phyloP scores from a whole-genome alignment of 1,284 basidiomycete species.

The Ceratobasidium sp. region DNA sequence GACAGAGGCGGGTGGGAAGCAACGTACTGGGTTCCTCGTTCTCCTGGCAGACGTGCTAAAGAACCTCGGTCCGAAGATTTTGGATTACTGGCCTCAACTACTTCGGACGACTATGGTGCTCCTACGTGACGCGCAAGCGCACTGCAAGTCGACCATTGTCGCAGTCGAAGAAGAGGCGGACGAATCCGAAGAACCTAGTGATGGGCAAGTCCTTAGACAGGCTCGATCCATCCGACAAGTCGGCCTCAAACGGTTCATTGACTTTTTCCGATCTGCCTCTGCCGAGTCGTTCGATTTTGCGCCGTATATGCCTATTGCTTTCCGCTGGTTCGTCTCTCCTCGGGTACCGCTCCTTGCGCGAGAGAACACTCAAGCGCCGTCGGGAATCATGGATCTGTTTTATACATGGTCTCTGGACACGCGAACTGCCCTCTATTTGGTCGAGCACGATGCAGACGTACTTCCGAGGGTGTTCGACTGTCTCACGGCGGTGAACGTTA shows the following conservation, averaged over 20 bases:
- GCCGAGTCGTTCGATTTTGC: conserved; percentile 77
- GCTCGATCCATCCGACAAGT: conserved; percentile 78
- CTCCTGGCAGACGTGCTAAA: conserved; percentile 86
- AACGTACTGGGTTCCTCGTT: conserved; percentile 84
- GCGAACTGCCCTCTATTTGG: conserved; percentile 71
- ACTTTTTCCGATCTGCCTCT: conserved; percentile 77
- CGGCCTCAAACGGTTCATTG: conserved; percentile 86
- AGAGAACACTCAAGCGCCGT: conserved; percentile 94
- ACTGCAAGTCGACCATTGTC: conserved; percentile 53
- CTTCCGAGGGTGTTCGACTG: conserved; percentile 85
- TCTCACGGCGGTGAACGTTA: conserved; percentile 84
- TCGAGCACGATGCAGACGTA: conserved; percentile 73
- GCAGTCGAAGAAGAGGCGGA: conserved; percentile 54
- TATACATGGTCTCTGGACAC: conserved; percentile 76
- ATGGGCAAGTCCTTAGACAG: conserved; percentile 26
- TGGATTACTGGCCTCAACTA: conserved; percentile 76
- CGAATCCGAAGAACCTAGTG: conserved; percentile 45
- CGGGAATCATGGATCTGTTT: conserved; percentile 89
- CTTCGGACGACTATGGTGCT: conserved; percentile 75
- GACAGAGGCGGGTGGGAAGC: conserved; percentile 59
- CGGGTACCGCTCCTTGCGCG: conserved; percentile 77
- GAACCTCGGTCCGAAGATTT: conserved; percentile 78
- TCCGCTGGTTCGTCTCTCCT: conserved; percentile 81
- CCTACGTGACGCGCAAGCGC: conserved; percentile 70
- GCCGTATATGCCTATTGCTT: conserved; percentile 75